phyloP scores from a whole-genome alignment of 371 early-diverging fungal genomes.

The Apophysomyces ossiformis region DNA sequence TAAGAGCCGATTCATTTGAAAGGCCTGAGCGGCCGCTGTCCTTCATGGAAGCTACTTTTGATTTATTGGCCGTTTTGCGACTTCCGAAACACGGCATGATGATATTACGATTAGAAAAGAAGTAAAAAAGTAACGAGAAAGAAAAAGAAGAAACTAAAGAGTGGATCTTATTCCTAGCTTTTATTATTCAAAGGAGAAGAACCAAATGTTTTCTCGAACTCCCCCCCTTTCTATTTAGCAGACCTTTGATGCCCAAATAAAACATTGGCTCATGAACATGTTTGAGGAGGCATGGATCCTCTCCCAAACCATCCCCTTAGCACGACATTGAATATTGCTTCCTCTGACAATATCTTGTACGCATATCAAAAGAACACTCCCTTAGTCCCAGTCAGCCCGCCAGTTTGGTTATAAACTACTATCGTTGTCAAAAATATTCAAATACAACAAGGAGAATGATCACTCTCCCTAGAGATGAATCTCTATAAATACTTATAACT shows the following conservation, averaged over 20 bases:
- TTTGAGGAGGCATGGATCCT: neutral
- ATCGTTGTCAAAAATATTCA: slow-evolving; percentile 1
- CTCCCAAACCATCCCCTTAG: slow-evolving; percentile 8
- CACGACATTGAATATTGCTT: neutral
- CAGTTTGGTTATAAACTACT: neutral
- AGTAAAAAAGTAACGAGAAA: slow-evolving; percentile 6
- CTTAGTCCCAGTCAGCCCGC: neutral
- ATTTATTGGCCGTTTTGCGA: slow-evolving; percentile 17
- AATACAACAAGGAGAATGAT: neutral
- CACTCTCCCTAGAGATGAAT: neutral
- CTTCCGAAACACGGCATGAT: slow-evolving; percentile 34
- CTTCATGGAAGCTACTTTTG: slow-evolving; percentile 10
- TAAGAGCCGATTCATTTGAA: slow-evolving; percentile 4
- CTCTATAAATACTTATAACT: neutral
- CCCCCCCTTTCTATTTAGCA: slow-evolving; percentile 9
- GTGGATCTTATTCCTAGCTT: neutral
- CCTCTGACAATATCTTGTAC: neutral
- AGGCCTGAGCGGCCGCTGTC: neutral
- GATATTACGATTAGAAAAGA: neutral
- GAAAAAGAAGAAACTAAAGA: slow-evolving; percentile 1
- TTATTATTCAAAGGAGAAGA: slow-evolving; percentile 9
- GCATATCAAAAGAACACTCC: too few relatives aligned
- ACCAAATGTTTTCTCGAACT: neutral
- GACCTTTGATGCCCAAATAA: slow-evolving; percentile 3
- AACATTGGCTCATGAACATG: slow-evolving; percentile 10